Percentiles rank a stretch among this genome's conserved stretches.
phyloP scores from a whole-genome alignment of 345 rosid species.

The Sisymbrium altissimum region DNA sequence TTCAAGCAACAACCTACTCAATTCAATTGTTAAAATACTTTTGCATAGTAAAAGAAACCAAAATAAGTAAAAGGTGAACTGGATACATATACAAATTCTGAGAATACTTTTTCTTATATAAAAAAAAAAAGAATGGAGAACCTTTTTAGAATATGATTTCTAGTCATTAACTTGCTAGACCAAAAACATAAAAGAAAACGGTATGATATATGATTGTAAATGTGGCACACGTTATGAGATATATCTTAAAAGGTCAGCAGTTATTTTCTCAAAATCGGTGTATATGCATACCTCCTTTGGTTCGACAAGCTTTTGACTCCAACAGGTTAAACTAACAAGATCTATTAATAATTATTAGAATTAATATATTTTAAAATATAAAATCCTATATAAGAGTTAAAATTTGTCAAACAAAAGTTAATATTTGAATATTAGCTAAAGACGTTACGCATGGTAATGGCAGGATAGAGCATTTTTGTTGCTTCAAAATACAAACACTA shows the following conservation, averaged over 20 bases:
- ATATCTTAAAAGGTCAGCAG: no score
- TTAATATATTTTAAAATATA: no score
- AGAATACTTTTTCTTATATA: neutral
- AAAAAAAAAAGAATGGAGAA: neutral
- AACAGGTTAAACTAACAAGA: no score
- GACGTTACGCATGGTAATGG: neutral
- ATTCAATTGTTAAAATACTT: neutral
- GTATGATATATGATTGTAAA: no score
- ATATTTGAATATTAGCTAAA: neutral
- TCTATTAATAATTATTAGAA: no score
- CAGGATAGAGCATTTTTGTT: neutral
- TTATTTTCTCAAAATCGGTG: no score
- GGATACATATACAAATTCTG: neutral
- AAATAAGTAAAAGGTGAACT: neutral
- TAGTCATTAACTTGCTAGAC: neutral
- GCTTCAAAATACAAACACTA: constrained; percentile 13
- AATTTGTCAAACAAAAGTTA: no score
- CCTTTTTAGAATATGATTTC: neutral
- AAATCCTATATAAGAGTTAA: no score
- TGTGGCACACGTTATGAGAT: no score
- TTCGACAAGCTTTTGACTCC: neutral
- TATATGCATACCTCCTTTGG: neutral
- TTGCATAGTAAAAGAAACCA: neutral
- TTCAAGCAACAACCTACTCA: constrained; percentile 30
- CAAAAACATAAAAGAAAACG: neutral